These are phyloP conservation scores for Obba rivulosa DNA, from an alignment of 768 basidiomycete species.

Conservation along the genomic window DNA sequence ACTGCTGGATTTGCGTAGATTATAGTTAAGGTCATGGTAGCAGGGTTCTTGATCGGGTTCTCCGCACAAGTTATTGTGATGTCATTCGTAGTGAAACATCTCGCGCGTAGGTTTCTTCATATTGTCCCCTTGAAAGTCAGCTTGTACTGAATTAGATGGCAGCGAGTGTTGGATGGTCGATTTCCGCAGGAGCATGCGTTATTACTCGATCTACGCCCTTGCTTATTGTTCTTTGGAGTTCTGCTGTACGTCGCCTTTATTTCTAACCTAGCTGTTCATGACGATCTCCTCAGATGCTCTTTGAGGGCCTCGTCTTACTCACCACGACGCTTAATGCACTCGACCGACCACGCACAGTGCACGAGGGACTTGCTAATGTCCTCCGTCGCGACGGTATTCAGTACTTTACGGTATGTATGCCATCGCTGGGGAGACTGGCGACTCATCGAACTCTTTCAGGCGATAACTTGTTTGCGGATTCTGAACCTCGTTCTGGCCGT, in stretches of 20 bases:
- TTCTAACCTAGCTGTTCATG: no score
- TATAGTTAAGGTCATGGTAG: conserved; percentile 18
- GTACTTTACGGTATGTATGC: no score
- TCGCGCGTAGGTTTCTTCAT: conserved; percentile 19
- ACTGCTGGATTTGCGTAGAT: conserved; percentile 5
- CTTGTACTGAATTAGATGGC: background rate
- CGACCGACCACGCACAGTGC: no score
- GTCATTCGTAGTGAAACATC: conserved; percentile 17
- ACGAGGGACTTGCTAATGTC: no score
- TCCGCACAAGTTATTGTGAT: conserved; percentile 19
- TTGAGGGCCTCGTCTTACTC: conserved; percentile 28
- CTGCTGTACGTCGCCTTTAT: conserved; percentile 28
- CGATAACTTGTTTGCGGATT: no score
- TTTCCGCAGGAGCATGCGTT: conserved; percentile 22
- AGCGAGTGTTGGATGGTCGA: conserved; percentile 25
- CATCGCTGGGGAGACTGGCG: no score
- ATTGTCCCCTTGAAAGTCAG: no score
- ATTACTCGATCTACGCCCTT: conserved; percentile 11
- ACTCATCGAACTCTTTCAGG: no score
- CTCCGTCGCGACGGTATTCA: no score
- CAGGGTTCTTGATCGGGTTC: conserved; percentile 24
- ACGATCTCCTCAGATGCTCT: conserved; percentile 30
- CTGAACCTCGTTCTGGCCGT: no score
- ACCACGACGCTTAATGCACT: conserved; percentile 8
- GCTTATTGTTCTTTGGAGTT: conserved; percentile 25